Base-by-base conservation (phyloP, 2,329 filamentous ascomycete species). In the Sclerotinia subarctica region DNA sequence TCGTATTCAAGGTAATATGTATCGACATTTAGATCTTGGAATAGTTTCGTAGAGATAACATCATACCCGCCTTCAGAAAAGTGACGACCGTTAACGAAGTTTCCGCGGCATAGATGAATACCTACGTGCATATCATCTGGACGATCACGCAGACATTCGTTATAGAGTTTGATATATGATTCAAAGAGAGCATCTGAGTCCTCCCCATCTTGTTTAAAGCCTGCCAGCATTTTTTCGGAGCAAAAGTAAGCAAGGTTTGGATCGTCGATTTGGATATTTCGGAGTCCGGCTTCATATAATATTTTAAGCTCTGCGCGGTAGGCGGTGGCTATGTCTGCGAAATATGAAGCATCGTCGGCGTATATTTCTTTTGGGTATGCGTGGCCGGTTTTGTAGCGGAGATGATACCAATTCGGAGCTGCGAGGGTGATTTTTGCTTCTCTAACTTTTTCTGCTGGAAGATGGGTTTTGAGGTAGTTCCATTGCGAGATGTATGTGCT, bases 81-180 rank as follows among this genome's bases (percentile, higher is more conserved):
- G 79, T 89, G 86, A 38, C 87, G 83, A 26, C 85, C 86, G 66
- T 86, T 85, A 71, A 88, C 86, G 77, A 90, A 90, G 80, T 90
- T 90, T 60, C 84, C 85, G 11, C 84, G 84, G 83, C 91, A 93
- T 64, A 93, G 82, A 76, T 94, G 91, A 21, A 94, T 88, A 57
- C 91, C 91, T 3, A 91, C 84, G 78, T 93, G 90, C 82, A 93
- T 86, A 76, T 93, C 90, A 2, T 82, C 77, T 0, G 90, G 89
- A 0, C 86, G 80, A 73, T 85, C 84, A 74, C 82, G 80, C 75
- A 92, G 83, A 74, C 84, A 86, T 78, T 90, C 88, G 77, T 93
- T 93, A 82, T 93, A 93, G 72, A 92, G 86, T 70, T 84, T 82
- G 77, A 94, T 90, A 79, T 94, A 94, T 38, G 88, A 86, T 73